Conservation (phyloP, 2,329 filamentous ascomycete species). For the Fusarium nematophilum region DNA sequence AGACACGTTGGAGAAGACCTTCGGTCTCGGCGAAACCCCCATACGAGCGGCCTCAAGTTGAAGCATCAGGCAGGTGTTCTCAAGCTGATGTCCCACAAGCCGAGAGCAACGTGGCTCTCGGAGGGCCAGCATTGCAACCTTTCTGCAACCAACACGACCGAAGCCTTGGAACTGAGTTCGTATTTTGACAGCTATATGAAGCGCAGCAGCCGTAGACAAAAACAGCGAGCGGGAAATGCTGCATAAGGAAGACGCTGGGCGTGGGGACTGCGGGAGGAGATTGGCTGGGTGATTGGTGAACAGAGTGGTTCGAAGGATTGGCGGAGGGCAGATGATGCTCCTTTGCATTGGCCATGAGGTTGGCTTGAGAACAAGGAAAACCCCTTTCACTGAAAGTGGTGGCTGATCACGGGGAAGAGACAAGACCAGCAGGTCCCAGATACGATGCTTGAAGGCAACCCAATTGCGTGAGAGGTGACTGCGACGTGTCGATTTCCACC, state of each 20-base stretch:
- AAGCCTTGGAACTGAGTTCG: not conserved
- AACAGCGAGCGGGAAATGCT: not conserved
- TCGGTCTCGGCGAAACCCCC: not conserved
- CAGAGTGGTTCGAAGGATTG: not conserved
- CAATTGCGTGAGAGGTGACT: constrained; percentile 26
- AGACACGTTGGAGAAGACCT: not conserved
- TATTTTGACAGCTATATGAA: constrained; percentile 10
- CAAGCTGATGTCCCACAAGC: not conserved
- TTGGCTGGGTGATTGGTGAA: not conserved
- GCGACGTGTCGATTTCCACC: constrained; percentile 29
- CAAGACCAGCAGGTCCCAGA: not conserved
- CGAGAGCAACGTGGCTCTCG: constrained; percentile 12
- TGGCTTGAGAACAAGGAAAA: not conserved
- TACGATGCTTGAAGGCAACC: constrained; percentile 5
- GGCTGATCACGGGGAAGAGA: not conserved
- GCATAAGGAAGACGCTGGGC: not conserved
- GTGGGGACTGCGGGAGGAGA: not conserved
- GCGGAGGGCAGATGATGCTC: not conserved
- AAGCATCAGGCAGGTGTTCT: not conserved
- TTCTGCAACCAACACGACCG: not conserved
- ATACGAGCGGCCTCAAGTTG: constrained; percentile 12
- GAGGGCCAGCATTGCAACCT: constrained; percentile 2
- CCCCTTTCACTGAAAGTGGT: not conserved
- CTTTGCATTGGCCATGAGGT: not conserved
- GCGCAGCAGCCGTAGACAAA: constrained; percentile 1